Conservation (phyloP, 768 basidiomycete species). For the Psilocybe sp. region DNA sequence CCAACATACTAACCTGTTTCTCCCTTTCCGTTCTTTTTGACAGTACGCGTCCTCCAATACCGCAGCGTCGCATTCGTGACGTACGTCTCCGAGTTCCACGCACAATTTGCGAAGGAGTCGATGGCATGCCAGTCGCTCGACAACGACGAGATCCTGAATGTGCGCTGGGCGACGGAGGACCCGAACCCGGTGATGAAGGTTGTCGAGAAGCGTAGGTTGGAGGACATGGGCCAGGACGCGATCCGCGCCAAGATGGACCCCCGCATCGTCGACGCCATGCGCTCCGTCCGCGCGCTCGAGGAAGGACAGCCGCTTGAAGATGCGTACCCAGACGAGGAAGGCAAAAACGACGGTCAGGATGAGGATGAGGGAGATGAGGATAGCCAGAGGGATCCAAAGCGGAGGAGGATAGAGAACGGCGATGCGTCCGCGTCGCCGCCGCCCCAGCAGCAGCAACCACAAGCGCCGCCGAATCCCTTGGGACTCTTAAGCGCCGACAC, state of each 20-base stretch:
- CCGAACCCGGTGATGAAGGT: slow-evolving; percentile 92
- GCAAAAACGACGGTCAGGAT: slow-evolving; percentile 22
- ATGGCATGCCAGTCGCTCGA: slow-evolving; percentile 99
- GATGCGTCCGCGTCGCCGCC: slow-evolving; percentile 16
- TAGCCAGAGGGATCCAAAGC: slow-evolving; percentile 30
- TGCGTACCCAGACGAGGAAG: slow-evolving; percentile 33
- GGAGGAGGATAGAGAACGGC: slow-evolving; percentile 28
- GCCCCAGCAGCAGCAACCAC: slow-evolving; percentile 14
- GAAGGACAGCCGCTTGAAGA: slow-evolving; percentile 59
- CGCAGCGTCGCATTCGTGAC: slow-evolving; percentile 98
- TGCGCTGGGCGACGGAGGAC: slow-evolving; percentile 99
- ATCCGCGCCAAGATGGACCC: slow-evolving; percentile 86
- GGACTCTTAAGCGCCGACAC: slow-evolving; percentile 83
- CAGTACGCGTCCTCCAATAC: slow-evolving; percentile 89
- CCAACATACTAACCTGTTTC: not conserved
- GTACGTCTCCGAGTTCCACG: slow-evolving; percentile 80
- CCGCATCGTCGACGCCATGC: slow-evolving; percentile 84
- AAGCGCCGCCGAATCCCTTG: slow-evolving; percentile 31
- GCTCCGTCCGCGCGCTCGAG: slow-evolving; percentile 83
- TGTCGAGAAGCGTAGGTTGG: slow-evolving; percentile 78
- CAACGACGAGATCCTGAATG: slow-evolving; percentile 96
- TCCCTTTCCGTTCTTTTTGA: slow-evolving; percentile 4
- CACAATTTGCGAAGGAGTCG: slow-evolving; percentile 96
- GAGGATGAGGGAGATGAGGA: slow-evolving; percentile 22
- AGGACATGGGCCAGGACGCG: slow-evolving; percentile 82